Evolutionary conservation across 148 eudicot species (phyloP).

Genomic region (Dysphania ambrosioides): DNA sequence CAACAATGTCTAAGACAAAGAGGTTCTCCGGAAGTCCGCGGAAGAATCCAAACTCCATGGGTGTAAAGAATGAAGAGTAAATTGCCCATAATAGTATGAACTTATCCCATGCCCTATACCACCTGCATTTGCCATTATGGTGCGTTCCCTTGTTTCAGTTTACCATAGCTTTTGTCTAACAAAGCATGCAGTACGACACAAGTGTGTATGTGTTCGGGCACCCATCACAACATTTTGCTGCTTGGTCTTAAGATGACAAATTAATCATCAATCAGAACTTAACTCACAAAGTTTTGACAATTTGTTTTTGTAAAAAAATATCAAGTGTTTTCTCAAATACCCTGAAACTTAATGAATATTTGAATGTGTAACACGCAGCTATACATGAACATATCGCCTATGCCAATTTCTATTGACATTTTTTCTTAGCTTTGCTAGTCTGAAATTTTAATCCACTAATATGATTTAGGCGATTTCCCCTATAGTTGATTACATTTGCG

Average conservation of each 20-base stretch:
- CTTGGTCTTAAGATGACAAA: constrained; percentile 11
- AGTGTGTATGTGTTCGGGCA: constrained; percentile 17
- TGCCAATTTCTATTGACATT: too few relatives aligned
- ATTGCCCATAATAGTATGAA: constrained; percentile 77
- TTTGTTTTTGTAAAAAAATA: too few relatives aligned
- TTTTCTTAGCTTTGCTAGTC: too few relatives aligned
- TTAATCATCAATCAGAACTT: constrained; percentile 6
- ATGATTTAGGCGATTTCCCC: too few relatives aligned
- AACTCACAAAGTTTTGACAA: not conserved
- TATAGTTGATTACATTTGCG: too few relatives aligned
- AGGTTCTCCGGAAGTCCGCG: constrained; percentile 73
- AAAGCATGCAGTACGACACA: constrained; percentile 14
- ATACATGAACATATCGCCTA: too few relatives aligned
- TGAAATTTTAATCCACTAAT: too few relatives aligned
- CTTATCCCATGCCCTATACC: constrained; percentile 68
- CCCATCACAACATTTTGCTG: constrained; percentile 24
- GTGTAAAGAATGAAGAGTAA: constrained; percentile 85
- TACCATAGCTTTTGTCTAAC: constrained; percentile 19
- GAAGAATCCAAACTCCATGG: constrained; percentile 94
- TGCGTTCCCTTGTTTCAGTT: constrained; percentile 6
- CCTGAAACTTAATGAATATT: not conserved
- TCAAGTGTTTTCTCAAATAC: not conserved
- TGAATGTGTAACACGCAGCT: not conserved
- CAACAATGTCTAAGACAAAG: constrained; percentile 68
- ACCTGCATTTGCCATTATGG: constrained; percentile 52